A percentile compares a stretch with the other conserved stretches of the same genome.
Evolutionary conservation across 108 stramenopile species (phyloP).

Genomic region (Skeletonema tropicum): DNA sequence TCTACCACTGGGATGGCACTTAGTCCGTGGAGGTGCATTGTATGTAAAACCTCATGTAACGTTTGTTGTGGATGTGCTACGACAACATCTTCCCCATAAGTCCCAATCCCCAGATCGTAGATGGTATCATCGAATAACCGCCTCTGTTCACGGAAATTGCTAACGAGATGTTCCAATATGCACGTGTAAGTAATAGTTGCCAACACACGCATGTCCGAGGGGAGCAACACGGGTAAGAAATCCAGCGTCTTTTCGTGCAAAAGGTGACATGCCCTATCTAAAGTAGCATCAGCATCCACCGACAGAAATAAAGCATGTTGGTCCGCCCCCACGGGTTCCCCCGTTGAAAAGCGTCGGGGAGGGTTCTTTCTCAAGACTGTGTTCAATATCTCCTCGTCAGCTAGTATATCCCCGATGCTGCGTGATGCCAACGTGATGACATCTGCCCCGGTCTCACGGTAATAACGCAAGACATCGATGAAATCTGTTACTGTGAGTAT

Average conservation of each 20-base stretch:
- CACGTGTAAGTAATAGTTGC: slow-evolving; percentile 88
- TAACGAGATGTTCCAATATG: slow-evolving; percentile 91
- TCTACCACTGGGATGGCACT: slow-evolving; percentile 89
- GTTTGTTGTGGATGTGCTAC: slow-evolving; percentile 76
- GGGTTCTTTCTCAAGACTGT: slow-evolving; percentile 40
- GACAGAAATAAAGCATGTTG: slow-evolving; percentile 53
- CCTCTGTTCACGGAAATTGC: slow-evolving; percentile 93
- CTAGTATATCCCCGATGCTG: slow-evolving; percentile 81
- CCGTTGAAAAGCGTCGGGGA: slow-evolving; percentile 34
- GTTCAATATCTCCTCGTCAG: slow-evolving; percentile 54
- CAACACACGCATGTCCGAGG: slow-evolving; percentile 85
- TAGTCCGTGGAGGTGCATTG: slow-evolving; percentile 72
- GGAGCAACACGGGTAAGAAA: slow-evolving; percentile 88
- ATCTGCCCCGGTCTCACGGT: slow-evolving; percentile 63
- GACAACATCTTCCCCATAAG: slow-evolving; percentile 84
- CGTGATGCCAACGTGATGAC: slow-evolving; percentile 73
- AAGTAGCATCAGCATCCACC: slow-evolving; percentile 76
- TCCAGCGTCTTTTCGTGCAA: slow-evolving; percentile 62
- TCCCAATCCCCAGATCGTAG: slow-evolving; percentile 90
- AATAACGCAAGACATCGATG: slow-evolving; percentile 92
- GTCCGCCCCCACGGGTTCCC: slow-evolving; percentile 24
- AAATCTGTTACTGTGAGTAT: slow-evolving; percentile 96
- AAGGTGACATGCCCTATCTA: slow-evolving; percentile 78
- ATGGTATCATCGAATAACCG: slow-evolving; percentile 95
- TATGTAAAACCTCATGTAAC: slow-evolving; percentile 80